These are phyloP conservation scores for Pisolithus sp. DNA, from an alignment of 768 basidiomycete genomes.

Conservation along the genomic window DNA sequence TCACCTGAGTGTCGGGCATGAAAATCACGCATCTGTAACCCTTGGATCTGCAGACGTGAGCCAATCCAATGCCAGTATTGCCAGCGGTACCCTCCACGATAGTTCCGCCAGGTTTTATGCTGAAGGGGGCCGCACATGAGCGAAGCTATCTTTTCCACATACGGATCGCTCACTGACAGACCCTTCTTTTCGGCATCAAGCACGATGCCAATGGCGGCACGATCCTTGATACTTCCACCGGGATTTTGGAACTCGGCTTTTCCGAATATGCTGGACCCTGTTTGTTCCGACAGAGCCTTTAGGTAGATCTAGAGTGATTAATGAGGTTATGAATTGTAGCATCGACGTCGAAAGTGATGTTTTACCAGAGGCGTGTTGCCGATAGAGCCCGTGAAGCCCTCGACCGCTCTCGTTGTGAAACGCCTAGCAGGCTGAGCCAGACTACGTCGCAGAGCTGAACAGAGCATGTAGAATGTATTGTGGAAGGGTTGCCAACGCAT, in stretches of 20 bases:
- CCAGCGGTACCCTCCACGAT: slow-evolving; percentile 98
- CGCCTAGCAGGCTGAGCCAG: slow-evolving; percentile 16
- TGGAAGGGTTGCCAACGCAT: neutral
- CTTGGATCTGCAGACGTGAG: slow-evolving; percentile 86
- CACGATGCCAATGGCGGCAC: slow-evolving; percentile 87
- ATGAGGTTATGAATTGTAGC: neutral
- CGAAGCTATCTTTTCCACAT: neutral
- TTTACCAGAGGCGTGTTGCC: slow-evolving; percentile 89
- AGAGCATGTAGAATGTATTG: slow-evolving; percentile 1
- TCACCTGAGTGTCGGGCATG: slow-evolving; percentile 92
- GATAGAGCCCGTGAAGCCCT: slow-evolving; percentile 82
- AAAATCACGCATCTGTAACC: slow-evolving; percentile 99
- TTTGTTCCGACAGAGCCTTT: slow-evolving; percentile 72
- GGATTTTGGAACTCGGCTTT: slow-evolving; percentile 99
- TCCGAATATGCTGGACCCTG: slow-evolving; percentile 80
- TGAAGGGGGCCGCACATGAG: slow-evolving; percentile 16
- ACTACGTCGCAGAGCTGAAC: slow-evolving; percentile 30
- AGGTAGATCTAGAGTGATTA: slow-evolving; percentile 61
- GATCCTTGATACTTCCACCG: slow-evolving; percentile 95
- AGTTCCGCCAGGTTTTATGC: slow-evolving; percentile 88
- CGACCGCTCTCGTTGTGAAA: slow-evolving; percentile 43
- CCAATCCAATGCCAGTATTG: slow-evolving; percentile 95
- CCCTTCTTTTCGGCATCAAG: slow-evolving; percentile 83
- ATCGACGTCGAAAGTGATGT: slow-evolving; percentile 2
- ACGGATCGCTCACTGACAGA: slow-evolving; percentile 40